Evolutionary conservation across 2,329 filamentous ascomycete genomes (phyloP).

Genomic region (Nakataea oryzae): DNA sequence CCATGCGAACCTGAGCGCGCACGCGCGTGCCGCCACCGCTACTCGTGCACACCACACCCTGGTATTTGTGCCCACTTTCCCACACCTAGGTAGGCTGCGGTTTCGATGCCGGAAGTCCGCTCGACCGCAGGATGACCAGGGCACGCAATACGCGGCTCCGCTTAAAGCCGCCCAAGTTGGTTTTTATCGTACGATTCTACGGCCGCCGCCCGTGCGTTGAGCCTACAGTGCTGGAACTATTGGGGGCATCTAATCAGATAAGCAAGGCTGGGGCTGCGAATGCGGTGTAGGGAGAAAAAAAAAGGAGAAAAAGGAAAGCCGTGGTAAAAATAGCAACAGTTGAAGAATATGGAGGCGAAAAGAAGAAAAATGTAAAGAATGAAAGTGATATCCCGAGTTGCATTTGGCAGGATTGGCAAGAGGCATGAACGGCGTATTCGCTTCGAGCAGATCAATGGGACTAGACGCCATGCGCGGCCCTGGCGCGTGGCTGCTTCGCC

Average conservation of each 20-base stretch:
- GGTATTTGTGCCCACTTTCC: too few species aligned
- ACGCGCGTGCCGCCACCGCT: too few species aligned
- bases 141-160: too few species aligned
- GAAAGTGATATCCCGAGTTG: too few species aligned
- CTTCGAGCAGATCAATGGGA: too few species aligned
- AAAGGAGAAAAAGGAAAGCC: neutral
- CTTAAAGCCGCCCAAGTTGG: neutral
- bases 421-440: neutral
- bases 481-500: too few species aligned
- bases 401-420: too few species aligned
- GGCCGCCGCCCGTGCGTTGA: too few species aligned
- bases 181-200: neutral
- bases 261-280: neutral
- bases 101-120: neutral
- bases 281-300: neutral
- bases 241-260: neutral
- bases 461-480: too few species aligned
- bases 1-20: neutral
- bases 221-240: too few species aligned
- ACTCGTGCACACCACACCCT: too few species aligned
- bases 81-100: too few species aligned
- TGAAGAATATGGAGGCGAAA: neutral
- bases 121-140: neutral
- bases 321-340: neutral
- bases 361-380: neutral